Evolutionary conservation across 2,329 filamentous ascomycete genomes (phyloP), one percentile per base, ranked within the genome.

Genomic region (Trichoderma sp.): DNA sequence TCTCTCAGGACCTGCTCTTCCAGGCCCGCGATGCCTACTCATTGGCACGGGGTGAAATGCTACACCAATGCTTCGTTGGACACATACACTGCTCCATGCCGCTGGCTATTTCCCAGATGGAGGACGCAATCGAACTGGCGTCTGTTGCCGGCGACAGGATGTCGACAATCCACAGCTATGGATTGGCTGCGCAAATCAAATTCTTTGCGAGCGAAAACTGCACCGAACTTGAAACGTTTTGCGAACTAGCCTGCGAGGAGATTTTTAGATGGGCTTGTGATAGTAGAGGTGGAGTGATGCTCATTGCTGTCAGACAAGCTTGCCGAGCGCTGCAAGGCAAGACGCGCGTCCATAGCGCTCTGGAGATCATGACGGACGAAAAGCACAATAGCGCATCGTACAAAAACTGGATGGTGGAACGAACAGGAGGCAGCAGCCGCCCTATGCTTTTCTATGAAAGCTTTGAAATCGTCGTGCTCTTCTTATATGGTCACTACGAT

Each of bases 291-390:
- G 94, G 94, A 3, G 91, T 91, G 0, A 86, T 95, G 69, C 85
- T 95, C 7, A 89, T 93, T 76, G 88, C 89, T 3, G 87, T 92
- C 4, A 86, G 92, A 67, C 93, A 95, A 81, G 88, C 90, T 29
- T 89, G 88, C 68, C 89, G 93, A 66, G 92, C 94, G 27, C 84
- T 95, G 24, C 93, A 95, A 81, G 94, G 94, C 72, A 95, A 95
- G 82, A 95, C 94, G 0, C 83, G 83, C 12, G 83, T 84, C 3
- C 83, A 85, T 12, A 85, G 88, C 11, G 83, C 91, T 0, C 80
- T 86, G 0, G 85, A 88, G 21, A 87, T 95, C 12, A 89, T 95
- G 85, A 90, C 87, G 56, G 93, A 95, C 78, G 86, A 90, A n/a
- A 87, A 90, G 62, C 93, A 95, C 80, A 87, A 90, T 74, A 87